These are phyloP conservation scores for Gardenia jasminoides DNA, from an alignment of 257 asterid genomes.

Conservation along the genomic window DNA sequence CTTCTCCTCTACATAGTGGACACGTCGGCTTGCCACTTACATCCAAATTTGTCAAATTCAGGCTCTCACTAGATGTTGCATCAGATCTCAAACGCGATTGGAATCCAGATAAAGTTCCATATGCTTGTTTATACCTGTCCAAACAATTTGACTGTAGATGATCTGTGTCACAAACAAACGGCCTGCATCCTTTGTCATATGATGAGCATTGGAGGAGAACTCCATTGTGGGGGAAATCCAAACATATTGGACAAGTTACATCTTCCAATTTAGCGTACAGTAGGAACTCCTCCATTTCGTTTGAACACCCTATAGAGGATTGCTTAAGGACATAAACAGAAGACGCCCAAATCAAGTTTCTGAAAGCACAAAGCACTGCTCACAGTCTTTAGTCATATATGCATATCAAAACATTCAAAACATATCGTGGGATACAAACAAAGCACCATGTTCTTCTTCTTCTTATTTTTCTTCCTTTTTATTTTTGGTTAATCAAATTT, in stretches of 20 bases:
- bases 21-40: constrained; percentile 52
- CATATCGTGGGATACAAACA: too few species aligned
- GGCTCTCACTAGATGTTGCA: constrained; percentile 35
- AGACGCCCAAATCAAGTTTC: constrained; percentile 28
- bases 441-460: too few species aligned
- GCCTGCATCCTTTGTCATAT: constrained; percentile 64
- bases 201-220: constrained; percentile 86
- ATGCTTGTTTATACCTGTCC: constrained; percentile 72
- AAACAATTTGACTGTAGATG: constrained; percentile 82
- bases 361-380: constrained; percentile 15
- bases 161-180: constrained; percentile 77
- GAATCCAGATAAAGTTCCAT: constrained; percentile 40
- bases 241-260: constrained; percentile 75
- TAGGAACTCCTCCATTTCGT: constrained; percentile 58
- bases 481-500: too few species aligned
- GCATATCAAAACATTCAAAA: not conserved
- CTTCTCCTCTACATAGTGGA: constrained; percentile 88
- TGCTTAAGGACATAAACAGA: constrained; percentile 15
- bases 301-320: constrained; percentile 32
- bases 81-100: constrained; percentile 27
- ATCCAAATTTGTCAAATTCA: constrained; percentile 25
- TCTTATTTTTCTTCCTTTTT: too few species aligned
- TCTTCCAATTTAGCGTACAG: constrained; percentile 65
- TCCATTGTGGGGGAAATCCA: constrained; percentile 76
- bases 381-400: not conserved